Evolutionary conservation across 352 stramenopile genomes (phyloP), one percentile per base, ranked within the genome.

Genomic region (Phytophthora sp.): DNA sequence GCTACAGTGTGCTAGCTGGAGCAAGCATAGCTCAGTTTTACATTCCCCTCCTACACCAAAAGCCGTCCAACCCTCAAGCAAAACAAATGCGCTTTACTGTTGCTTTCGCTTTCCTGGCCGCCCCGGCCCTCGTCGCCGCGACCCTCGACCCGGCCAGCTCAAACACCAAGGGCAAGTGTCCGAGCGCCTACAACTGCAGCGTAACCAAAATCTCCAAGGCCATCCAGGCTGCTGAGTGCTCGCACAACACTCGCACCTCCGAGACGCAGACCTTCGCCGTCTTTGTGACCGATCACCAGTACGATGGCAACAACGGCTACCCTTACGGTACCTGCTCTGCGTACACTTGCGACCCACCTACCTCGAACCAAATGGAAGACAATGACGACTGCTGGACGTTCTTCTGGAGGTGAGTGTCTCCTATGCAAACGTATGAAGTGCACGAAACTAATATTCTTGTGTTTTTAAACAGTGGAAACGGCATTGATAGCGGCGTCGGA

Each of bases 191-290:
- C 56, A 60, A 72, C 29, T 75, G 60, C 41, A 42, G 23, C 1
- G 61, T 38, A 21, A 65, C 56, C 42, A 70, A 60, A 30, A 20
- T 63, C 2, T 73, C 60, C 30, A 41, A 21, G 2, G 42, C 67
- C 26, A 76, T 79, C 21, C 71, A 79, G 44, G 71, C 71, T 24
- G 71, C 71, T 23, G 71, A 79, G 33, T 79, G 71, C 38, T 60
- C 71, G 20, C 42, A 76, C 71, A 79, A 79, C 60, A 79, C 68
- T 16, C 71, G 71, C 44, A 74, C 65, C 27, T 41, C 63, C 13
- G 31, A 59, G 20, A 70, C 27, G 13, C 63, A 79, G 41, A 71
- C 63, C 26, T 77, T 72, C 45, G 68, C 71, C 1, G 71, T 77
- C 4, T 77, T 79, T 54, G 44, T 63, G 44, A 57, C 39, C n/a